Evolutionary conservation across 768 basidiomycete species (phyloP), one percentile per base, ranked within the genome.

Genomic region (Calocera viscosa): DNA sequence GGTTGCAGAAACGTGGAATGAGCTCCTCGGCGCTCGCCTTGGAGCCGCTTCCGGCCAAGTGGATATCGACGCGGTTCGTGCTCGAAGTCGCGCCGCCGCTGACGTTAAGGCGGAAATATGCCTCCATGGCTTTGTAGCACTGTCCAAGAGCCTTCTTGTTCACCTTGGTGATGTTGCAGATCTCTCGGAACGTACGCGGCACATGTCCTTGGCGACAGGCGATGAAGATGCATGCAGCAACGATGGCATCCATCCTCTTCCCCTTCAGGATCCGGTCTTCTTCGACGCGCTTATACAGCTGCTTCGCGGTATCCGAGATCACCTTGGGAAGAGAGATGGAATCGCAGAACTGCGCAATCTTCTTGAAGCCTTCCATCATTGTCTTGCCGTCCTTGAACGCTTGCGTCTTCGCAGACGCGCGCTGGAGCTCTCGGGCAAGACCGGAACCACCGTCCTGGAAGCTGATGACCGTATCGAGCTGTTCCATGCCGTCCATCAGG

Each of bases 151-250:
- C 83, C 80, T 97, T 96, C 80, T 97, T 98, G 73, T 90, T 88
- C 68, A 98, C 95, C 72, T 90, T 87, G 8, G 93, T 93, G 70
- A 94, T 80, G 74, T 91, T 89, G 78, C 91, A 94, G 63, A 96
- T 94, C 79, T 96, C 96, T 73, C 90, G 86, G 79, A 98, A 97
- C 65, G 94, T 95, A 68, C 95, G 83, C 0, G 91, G 91, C n/a
- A 95, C 93, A 71, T 94, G 89, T 8, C 90, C 94, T 76, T 94
- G 91, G 39, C 95, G 83, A 75, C 94, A 96, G 0, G 94, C 95
- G 72, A 97, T 94, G 76, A 98, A 96, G 74, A 98, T 94, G 77
- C 95, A 97, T 0, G 95, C 94, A 32, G 95, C 95, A 69, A 96
- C 92, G 74, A 96, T 87, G 3, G 94, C 94, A 67, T 94, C 89